Evolutionary conservation across 2,329 filamentous ascomycete species (phyloP), one percentile per base, ranked within the genome.

Genomic region (Scleromitrula shiraiana): DNA sequence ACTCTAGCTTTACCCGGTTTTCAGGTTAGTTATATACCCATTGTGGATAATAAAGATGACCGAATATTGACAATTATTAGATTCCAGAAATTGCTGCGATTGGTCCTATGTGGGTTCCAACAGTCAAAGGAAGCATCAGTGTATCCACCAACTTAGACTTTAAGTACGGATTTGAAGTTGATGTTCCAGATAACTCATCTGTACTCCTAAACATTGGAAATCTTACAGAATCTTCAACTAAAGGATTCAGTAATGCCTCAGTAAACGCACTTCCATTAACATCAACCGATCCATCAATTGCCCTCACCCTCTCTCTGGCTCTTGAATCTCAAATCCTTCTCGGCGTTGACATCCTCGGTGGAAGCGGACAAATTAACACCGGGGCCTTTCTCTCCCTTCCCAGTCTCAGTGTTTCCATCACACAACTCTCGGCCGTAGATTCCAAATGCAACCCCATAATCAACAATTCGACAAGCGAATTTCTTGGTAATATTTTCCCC

Each of bases 361-460:
- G 20, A 2, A 10, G 5, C 1, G 46, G 46, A 0, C 32, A 8
- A 10, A 39, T 50, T 14, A 8, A 27, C 12, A 29, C 47, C 5
- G 41, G 47, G 4, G 41, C 41, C 15, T 46, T 46, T 3, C 26
- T 50, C 19, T 22, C 46, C 20, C 35, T 50, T 3, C 47, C 47
- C 2, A 3, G 20, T 2, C 36, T 50, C 23, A 40, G 26, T 1
- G 36, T 46, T 0, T n/a, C 47, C n/a, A 46, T 50, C 14, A 27
- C n/a, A 4, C 10, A 46, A 9, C 9, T 46, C 17, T 39, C 27
- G 9, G 37, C 24, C 1, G 41, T 36, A 5, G 41, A 50, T 19
- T 6, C 23, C n/a, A 17, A 46, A 2, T 50, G 47, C 20, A 24
- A 44, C 17, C 20, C 39, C n/a, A n/a, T 22, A 1, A 23, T 33